Percentiles rank a stretch among this genome's conserved stretches.
phyloP scores from a whole-genome alignment of 202 grass and related monocot species.

The Zizania palustris region DNA sequence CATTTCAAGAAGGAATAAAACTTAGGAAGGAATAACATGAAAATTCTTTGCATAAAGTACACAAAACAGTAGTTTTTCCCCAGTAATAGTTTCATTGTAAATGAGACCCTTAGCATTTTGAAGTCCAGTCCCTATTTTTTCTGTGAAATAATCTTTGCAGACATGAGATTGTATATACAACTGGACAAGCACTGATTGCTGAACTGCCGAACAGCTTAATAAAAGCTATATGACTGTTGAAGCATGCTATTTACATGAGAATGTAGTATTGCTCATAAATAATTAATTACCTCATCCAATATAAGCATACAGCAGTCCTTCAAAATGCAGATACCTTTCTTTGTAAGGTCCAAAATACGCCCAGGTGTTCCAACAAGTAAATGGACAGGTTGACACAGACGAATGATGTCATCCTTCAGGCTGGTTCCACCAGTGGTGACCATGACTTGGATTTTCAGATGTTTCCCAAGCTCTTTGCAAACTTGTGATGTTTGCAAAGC shows the following conservation, averaged over 20 bases:
- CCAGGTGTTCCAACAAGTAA: slow-evolving; percentile 91
- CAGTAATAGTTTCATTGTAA: background rate
- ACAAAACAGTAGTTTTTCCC: background rate
- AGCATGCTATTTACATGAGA: slow-evolving; percentile 20
- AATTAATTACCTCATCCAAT: slow-evolving; percentile 82
- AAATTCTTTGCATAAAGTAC: background rate
- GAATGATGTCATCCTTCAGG: slow-evolving; percentile 88
- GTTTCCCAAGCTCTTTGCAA: slow-evolving; percentile 94
- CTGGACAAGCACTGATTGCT: background rate
- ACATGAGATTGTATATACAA: background rate
- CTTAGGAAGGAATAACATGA: background rate
- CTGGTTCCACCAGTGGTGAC: slow-evolving; percentile 96
- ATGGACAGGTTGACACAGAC: slow-evolving; percentile 88
- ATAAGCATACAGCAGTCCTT: slow-evolving; percentile 90
- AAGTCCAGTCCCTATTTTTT: background rate
- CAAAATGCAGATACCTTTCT: slow-evolving; percentile 86
- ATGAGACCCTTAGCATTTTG: background rate
- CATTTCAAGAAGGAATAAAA: background rate
- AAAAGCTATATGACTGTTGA: background rate
- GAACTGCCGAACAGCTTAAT: background rate
- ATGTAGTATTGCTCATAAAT: slow-evolving; percentile 9
- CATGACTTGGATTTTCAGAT: slow-evolving; percentile 93
- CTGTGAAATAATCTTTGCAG: background rate
- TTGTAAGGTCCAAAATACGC: slow-evolving; percentile 82
- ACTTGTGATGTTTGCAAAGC: slow-evolving; percentile 96